phyloP scores from a whole-genome alignment of 495 filamentous ascomycete species.

The Monascus purpureus region DNA sequence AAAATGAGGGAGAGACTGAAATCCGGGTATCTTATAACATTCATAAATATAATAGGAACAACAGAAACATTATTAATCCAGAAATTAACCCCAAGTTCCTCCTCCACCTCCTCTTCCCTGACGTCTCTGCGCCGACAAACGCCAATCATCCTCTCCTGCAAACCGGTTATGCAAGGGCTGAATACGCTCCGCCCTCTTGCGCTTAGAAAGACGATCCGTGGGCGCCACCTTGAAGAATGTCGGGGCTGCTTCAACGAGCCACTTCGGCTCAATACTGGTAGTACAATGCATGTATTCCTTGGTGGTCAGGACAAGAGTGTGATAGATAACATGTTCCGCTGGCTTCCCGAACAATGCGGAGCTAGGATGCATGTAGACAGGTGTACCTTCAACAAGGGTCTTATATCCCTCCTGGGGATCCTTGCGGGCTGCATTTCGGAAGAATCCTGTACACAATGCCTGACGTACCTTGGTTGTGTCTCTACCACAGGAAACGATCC shows the following conservation, averaged over 20 bases:
- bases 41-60: no score
- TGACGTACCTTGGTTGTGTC: constrained; percentile 83
- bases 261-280: constrained; percentile 83
- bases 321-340: constrained; percentile 89
- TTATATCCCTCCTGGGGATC: constrained; percentile 95
- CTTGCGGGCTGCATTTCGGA: constrained; percentile 88
- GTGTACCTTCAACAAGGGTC: constrained; percentile 87
- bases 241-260: constrained; percentile 81
- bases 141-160: constrained; percentile 85
- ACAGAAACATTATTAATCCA: constrained; percentile 1
- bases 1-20: constrained; percentile 1
- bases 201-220: constrained; percentile 73
- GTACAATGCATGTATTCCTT: constrained; percentile 97
- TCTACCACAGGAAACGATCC: constrained; percentile 67
- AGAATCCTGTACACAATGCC: constrained; percentile 85
- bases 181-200: constrained; percentile 88
- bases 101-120: constrained; percentile 82
- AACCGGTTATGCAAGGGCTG: constrained; percentile 90
- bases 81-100: constrained; percentile 78
- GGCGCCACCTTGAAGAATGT: constrained; percentile 98
- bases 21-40: background rate
- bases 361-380: constrained; percentile 84
- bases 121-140: constrained; percentile 74
- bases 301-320: constrained; percentile 75
- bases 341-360: constrained; percentile 91